Conservation (phyloP, 768 basidiomycete genomes). For the Tylopilus subfusipes region DNA sequence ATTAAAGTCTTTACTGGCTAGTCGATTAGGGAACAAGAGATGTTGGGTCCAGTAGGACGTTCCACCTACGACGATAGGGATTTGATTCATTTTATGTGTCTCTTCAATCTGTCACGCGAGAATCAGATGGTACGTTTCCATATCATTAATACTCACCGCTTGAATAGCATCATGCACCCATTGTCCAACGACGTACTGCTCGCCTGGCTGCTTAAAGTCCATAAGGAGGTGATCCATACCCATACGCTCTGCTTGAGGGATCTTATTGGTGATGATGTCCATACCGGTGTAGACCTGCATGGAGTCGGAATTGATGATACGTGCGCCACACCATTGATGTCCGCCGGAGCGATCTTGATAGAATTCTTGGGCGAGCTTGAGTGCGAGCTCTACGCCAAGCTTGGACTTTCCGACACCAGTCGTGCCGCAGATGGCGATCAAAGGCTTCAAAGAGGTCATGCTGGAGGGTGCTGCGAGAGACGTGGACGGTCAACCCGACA, state of each 20-base stretch:
- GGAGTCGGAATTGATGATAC: conserved; percentile 92
- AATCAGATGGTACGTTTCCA: background rate
- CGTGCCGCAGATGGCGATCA: conserved; percentile 88
- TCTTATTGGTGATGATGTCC: conserved; percentile 93
- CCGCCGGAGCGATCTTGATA: conserved; percentile 8
- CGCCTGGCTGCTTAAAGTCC: conserved; percentile 81
- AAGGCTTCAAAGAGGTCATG: conserved; percentile 46
- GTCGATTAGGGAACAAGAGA: conserved; percentile 80
- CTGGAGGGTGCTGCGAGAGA: background rate
- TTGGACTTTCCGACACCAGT: conserved; percentile 97
- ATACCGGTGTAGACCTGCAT: conserved; percentile 96
- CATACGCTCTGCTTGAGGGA: conserved; percentile 66
- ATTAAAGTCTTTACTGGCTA: conserved; percentile 35
- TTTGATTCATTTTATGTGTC: conserved; percentile 53
- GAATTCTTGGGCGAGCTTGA: conserved; percentile 42
- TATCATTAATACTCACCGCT: conserved; percentile 49
- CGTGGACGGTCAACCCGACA: background rate
- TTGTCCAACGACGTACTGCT: conserved; percentile 82
- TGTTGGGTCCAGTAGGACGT: conserved; percentile 99
- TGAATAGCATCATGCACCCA: conserved; percentile 83
- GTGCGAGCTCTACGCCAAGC: conserved; percentile 83
- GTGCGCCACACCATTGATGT: conserved; percentile 55
- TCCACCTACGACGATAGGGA: conserved; percentile 93
- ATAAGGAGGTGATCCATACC: conserved; percentile 89
- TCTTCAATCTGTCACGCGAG: conserved; percentile 60